Base-by-base conservation (phyloP, 306 rosid genomes). In the Spatholobus suberectus region DNA sequence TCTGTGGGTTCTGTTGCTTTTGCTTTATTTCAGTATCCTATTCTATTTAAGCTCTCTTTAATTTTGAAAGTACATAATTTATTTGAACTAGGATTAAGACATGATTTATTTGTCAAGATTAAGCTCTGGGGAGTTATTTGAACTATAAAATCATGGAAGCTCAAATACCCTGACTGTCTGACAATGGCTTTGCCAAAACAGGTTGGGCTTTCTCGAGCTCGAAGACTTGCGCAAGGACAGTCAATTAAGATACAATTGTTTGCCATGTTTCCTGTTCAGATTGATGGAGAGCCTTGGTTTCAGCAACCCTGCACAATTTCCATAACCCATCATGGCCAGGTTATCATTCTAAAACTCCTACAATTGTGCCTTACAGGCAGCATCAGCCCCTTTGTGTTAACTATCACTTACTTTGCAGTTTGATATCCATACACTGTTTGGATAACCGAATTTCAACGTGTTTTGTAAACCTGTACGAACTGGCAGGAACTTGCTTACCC, bases 181-280 rank as follows among this genome's bases (percentile, higher is more conserved):
- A 29, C 47, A 35, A 26, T 63, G 58, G 55, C 67, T 57, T 55
- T 82, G 57, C 75, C 72, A 55, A 82, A 85, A 87, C 86, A 96
- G 98, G 98, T 94, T 55, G 99, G 98, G 37, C 99, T 96, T 80
- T 96, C 99, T 76, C 96, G 97, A 80, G 99, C 99, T 84, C 90
- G 97, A 65, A 90, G 99, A 81, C 97, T 96, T 70, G 99, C 99
- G 10, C 99, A 96, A 90, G 99, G 99, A 54, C 93, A 89, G 85
- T 88, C 91, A 63, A 94, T 96, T 78, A 94, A 90, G 92, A 90
- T 96, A 89, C 95, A 85, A 80, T 85, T 94, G 43, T 91, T 78
- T 88, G 93, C 97, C 29, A 76, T 88, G 71, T 85, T 96, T 69
- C 99, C 99, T 73, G 98, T 96, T 78, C 99, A 96, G 85, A 85